These are phyloP conservation scores for Liriodendron chinense DNA, from an alignment of 164 flowering plant species.

Conservation along the genomic window DNA sequence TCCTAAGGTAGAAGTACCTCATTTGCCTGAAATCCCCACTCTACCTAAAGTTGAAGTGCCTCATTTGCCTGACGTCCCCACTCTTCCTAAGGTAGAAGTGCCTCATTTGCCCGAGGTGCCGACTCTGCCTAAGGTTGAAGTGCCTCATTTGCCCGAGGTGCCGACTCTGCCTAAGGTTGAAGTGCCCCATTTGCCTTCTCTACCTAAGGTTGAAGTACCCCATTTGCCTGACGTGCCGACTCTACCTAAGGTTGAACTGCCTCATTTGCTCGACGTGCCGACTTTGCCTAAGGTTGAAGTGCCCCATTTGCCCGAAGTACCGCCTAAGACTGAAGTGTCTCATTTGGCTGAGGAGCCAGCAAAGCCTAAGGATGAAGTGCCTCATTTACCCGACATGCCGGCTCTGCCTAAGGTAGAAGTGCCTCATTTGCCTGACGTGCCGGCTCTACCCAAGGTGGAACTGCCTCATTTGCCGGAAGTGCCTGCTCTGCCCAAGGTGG, in stretches of 20 bases:
- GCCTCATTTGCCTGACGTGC: not conserved
- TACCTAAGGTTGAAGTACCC: not conserved
- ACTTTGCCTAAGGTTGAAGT: not conserved
- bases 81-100: not conserved
- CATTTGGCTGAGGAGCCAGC: not conserved
- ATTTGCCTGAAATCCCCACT: not conserved
- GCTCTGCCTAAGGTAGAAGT: not conserved
- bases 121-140: not conserved
- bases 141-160: not conserved
- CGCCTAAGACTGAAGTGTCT: not conserved
- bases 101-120: not conserved
- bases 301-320: not conserved
- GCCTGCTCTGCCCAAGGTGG: not conserved
- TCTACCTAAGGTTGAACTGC: not conserved
- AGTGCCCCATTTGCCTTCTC: not conserved
- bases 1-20: not conserved
- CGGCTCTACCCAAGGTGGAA: not conserved
- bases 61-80: not conserved
- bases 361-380: not conserved
- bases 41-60: not conserved
- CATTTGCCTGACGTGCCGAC: not conserved
- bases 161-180: not conserved
- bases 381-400: not conserved
- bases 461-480: not conserved
- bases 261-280: not conserved